phyloP scores from a whole-genome alignment of 2,329 filamentous ascomycete species.

The Claviceps monticola region DNA sequence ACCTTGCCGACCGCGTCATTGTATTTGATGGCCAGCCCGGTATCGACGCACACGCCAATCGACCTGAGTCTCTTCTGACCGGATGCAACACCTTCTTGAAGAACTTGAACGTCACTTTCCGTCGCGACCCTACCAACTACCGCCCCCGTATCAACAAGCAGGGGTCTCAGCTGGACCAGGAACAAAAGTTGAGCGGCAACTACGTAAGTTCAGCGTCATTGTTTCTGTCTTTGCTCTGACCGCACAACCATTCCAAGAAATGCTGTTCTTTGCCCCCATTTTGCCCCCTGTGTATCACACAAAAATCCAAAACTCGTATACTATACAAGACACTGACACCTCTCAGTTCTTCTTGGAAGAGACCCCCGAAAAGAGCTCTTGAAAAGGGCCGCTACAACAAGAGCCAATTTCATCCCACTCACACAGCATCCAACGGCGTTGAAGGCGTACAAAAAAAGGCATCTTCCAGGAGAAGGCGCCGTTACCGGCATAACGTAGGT shows the following conservation, averaged over 20 bases:
- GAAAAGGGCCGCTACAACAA: constrained; percentile 37
- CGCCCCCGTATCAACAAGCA: constrained; percentile 97
- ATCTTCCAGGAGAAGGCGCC: constrained; percentile 16
- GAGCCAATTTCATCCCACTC: constrained; percentile 16
- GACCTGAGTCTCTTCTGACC: constrained; percentile 80
- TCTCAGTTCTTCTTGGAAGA: constrained; percentile 89
- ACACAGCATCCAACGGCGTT: constrained; percentile 29
- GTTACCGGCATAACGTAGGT: constrained; percentile 17
- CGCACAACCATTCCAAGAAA: neutral
- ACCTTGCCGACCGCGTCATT: constrained; percentile 81
- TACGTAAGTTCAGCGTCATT: constrained; percentile 48
- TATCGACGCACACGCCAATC: constrained; percentile 74
- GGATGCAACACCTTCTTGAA: constrained; percentile 95
- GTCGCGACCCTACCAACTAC: constrained; percentile 90
- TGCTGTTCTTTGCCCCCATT: neutral
- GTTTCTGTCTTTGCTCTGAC: neutral
- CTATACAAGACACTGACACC: neutral
- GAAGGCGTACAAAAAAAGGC: constrained; percentile 24
- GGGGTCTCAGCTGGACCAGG: constrained; percentile 90
- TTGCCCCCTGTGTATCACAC: neutral
- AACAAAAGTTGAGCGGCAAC: constrained; percentile 88
- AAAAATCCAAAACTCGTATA: neutral
- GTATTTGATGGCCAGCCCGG: constrained; percentile 95
- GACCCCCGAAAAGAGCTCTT: constrained; percentile 36
- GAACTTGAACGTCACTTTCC: constrained; percentile 96